Base-by-base conservation (phyloP, 768 basidiomycete species). In the Suillus lakei region DNA sequence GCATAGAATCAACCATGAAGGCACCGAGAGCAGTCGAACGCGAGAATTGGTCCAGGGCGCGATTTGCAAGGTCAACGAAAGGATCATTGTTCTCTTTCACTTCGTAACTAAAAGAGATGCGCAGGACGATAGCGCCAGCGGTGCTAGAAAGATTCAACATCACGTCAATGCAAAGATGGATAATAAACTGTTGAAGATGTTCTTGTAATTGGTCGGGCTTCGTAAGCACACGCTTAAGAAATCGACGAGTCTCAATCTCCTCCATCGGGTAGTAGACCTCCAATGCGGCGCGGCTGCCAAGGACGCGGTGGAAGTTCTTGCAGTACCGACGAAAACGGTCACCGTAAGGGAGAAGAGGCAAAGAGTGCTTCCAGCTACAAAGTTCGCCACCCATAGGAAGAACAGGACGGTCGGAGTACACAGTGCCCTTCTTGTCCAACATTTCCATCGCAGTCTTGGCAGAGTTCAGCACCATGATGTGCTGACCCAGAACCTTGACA, bases 401-500 rank as follows among this genome's bases (percentile, higher is more conserved):
- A n/a, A n/a, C n/a, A n/a, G n/a, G n/a, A n/a, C n/a, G n/a, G n/a
- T n/a, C n/a, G n/a, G n/a, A n/a, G n/a, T n/a, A n/a, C n/a, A n/a
- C n/a, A n/a, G n/a, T n/a, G n/a, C n/a, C n/a, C n/a, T n/a, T n/a
- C n/a, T n/a, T n/a, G n/a, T n/a, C n/a, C n/a, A n/a, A n/a, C n/a
- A n/a, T n/a, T n/a, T n/a, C n/a, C n/a, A n/a, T n/a, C n/a, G n/a
- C n/a, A n/a, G n/a, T n/a, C n/a, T n/a, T n/a, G n/a, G n/a, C n/a
- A n/a, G n/a, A n/a, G n/a, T n/a, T n/a, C n/a, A n/a, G n/a, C n/a
- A n/a, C n/a, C n/a, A n/a, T n/a, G n/a, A n/a, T n/a, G n/a, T n/a
- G n/a, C n/a, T n/a, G n/a, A 2, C 88, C 87, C 6, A 90, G 77
- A 18, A 89, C 77, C 38, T 85, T 88, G 5, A 83, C 81, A 59